Evolutionary conservation across 345 rosid genomes (phyloP), one percentile per base, ranked within the genome.

Genomic region (Eucalyptus globulus): DNA sequence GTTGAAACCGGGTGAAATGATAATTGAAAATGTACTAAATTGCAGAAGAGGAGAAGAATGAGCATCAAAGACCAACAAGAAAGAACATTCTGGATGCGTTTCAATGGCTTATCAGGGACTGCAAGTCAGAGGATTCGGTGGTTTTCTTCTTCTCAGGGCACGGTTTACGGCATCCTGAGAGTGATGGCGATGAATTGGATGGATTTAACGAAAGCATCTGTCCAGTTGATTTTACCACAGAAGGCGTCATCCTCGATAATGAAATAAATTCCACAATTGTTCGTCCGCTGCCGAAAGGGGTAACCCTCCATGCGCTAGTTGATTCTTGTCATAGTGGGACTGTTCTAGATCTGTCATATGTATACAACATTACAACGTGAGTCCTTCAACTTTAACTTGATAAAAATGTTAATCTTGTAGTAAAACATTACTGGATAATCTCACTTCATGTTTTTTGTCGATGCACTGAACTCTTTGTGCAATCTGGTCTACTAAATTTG

Each of bases 311-410:
- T 69, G 95, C 96, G 86, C 91, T 95, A 47, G 91, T 95, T 49
- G 96, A 95, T 90, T 93, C 96, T 86, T 95, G 97, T 87, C 97
- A 95, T 65, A 95, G 97, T 65, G 96, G 96, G 69, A 95, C 97
- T 27, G 89, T 95, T 45, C 94, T 95, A 29, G 97, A 95, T 90
- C 94, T 95, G 37, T 51, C 89, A 6, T 34, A 90, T 53, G 89
- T 92, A 11, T 95, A 94, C 91, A 67, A 90, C 90, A 86, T 45
- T 43, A 15, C 34, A 14, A 16, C 8, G 96, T 94, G 90, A 92
- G 93, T 88, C 43, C 11, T 65, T 37, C 50, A 19, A 86, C 19
- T 34, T 34, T 83, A 86, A 44, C 83, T 72, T 11, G 45, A 49
- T 53, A 51, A 34, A 34, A 50, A 72, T 10, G 31, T 51, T 51